Evolutionary conservation across 2,329 filamentous ascomycete species (phyloP).

Genomic region (Colletotrichum tropicicola): DNA sequence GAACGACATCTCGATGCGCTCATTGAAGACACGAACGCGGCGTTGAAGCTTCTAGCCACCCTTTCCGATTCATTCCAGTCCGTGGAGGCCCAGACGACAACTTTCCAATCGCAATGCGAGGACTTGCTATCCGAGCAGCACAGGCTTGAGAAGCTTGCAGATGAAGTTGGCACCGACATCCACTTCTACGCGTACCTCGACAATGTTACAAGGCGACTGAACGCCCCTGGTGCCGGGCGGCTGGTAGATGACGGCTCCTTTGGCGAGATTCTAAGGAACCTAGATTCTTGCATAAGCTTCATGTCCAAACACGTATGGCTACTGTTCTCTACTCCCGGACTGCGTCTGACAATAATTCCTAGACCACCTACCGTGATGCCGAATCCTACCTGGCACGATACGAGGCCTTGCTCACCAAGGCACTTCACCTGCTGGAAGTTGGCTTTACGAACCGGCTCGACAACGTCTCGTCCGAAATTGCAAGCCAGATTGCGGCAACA

Average conservation of each 20-base stretch:
- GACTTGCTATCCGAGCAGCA: slow-evolving; percentile 84
- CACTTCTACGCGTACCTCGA: slow-evolving; percentile 96
- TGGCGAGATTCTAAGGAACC: slow-evolving; percentile 83
- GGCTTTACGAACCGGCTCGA: slow-evolving; percentile 63
- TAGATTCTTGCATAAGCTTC: slow-evolving; percentile 92
- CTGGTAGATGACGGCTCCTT: slow-evolving; percentile 87
- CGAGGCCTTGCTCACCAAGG: slow-evolving; percentile 77
- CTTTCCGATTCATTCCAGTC: slow-evolving; percentile 87
- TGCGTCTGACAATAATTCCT: not conserved
- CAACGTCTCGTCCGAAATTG: slow-evolving; percentile 62
- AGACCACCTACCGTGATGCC: slow-evolving; percentile 87
- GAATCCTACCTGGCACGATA: slow-evolving; percentile 90
- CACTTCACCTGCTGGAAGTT: slow-evolving; percentile 69
- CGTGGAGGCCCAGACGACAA: slow-evolving; percentile 90
- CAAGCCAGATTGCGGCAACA: slow-evolving; percentile 61
- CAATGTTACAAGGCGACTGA: slow-evolving; percentile 86
- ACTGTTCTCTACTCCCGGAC: rapidly evolving
- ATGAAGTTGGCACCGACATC: slow-evolving; percentile 88
- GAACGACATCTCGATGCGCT: slow-evolving; percentile 84
- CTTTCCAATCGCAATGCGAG: slow-evolving; percentile 92
- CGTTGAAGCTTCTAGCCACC: slow-evolving; percentile 78
- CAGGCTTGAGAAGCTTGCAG: slow-evolving; percentile 79
- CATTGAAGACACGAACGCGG: slow-evolving; percentile 78
- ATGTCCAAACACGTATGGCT: slow-evolving; percentile 83
- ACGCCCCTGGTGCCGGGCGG: slow-evolving; percentile 88